phyloP scores from a whole-genome alignment of 768 basidiomycete species.

The Russula sp. region DNA sequence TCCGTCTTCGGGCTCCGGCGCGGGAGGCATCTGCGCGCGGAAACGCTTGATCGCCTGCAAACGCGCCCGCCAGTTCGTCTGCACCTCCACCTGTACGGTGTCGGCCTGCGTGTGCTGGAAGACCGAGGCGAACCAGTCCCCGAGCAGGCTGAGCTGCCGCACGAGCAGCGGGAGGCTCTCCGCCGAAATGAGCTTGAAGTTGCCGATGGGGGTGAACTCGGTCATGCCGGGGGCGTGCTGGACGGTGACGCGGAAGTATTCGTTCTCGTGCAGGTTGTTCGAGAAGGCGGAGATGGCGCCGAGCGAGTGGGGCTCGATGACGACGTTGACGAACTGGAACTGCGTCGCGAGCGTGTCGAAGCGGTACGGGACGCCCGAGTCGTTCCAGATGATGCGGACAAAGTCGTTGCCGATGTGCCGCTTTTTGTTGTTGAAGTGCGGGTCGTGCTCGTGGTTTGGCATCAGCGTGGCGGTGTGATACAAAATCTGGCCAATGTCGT shows the following conservation, averaged over 20 bases:
- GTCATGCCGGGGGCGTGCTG: conserved; percentile 88
- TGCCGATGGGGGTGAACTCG: conserved; percentile 88
- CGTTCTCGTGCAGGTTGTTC: conserved; percentile 78
- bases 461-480: conserved; percentile 98
- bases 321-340: conserved; percentile 97
- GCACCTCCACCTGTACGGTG: conserved; percentile 66
- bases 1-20: conserved; percentile 23
- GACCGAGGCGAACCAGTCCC: conserved; percentile 87
- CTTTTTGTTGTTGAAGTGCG: conserved; percentile 79
- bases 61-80: conserved; percentile 84
- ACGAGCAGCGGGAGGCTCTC: conserved; percentile 82
- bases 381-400: conserved; percentile 96
- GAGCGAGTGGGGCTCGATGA: conserved; percentile 88
- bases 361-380: conserved; percentile 80
- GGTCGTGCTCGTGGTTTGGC: conserved; percentile 71
- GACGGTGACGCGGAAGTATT: conserved; percentile 92
- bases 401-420: conserved; percentile 95
- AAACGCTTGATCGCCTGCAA: conserved; percentile 76
- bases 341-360: conserved; percentile 91
- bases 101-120: conserved; percentile 71
- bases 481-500: conserved; percentile 91
- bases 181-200: conserved; percentile 91
- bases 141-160: conserved; percentile 78
- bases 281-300: conserved; percentile 83
- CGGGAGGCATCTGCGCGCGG: conserved; percentile 27